Evolutionary conservation across 352 stramenopile genomes (phyloP).

Genomic region (Phytophthora hybrid): DNA sequence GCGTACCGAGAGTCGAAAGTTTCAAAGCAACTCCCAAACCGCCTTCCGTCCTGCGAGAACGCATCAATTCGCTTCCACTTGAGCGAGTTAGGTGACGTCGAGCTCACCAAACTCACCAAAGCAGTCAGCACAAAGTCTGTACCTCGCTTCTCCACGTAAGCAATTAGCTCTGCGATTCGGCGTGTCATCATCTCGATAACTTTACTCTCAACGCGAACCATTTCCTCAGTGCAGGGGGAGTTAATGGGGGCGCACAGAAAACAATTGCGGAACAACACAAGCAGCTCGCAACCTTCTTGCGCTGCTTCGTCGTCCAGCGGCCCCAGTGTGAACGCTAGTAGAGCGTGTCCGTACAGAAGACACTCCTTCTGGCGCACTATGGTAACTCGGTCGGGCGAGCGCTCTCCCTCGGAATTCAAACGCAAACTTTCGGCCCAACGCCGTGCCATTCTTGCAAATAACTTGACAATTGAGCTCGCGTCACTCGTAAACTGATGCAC

Average conservation of each 20-base stretch:
- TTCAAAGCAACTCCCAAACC: conserved; percentile 46
- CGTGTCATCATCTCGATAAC: conserved; percentile 52
- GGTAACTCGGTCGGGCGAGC: conserved; percentile 9
- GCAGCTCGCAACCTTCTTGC: conserved; percentile 49
- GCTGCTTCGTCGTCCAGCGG: conserved; percentile 21
- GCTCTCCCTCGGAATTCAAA: background rate
- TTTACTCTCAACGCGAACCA: conserved; percentile 25
- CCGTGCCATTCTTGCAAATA: background rate
- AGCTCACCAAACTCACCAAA: conserved; percentile 39
- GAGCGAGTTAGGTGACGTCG: conserved; percentile 28
- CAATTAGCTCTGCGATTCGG: conserved; percentile 27
- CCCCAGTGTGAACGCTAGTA: conserved; percentile 40
- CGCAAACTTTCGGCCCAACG: background rate
- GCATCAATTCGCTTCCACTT: conserved; percentile 34
- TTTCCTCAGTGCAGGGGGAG: conserved; percentile 25
- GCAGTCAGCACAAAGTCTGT: conserved; percentile 18
- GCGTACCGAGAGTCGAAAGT: conserved; percentile 39
- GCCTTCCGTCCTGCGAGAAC: background rate
- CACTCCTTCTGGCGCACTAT: conserved; percentile 49
- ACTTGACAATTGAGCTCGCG: background rate
- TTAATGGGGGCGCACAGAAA: conserved; percentile 38
- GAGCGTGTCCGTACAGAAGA: conserved; percentile 52
- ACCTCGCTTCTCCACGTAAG: conserved; percentile 13
- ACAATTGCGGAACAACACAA: conserved; percentile 55
- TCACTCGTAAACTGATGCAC: background rate